Percentiles rank a stretch among this genome's conserved stretches.
Evolutionary conservation across 306 rosid genomes (phyloP).

Genomic region (Urtica urens): DNA sequence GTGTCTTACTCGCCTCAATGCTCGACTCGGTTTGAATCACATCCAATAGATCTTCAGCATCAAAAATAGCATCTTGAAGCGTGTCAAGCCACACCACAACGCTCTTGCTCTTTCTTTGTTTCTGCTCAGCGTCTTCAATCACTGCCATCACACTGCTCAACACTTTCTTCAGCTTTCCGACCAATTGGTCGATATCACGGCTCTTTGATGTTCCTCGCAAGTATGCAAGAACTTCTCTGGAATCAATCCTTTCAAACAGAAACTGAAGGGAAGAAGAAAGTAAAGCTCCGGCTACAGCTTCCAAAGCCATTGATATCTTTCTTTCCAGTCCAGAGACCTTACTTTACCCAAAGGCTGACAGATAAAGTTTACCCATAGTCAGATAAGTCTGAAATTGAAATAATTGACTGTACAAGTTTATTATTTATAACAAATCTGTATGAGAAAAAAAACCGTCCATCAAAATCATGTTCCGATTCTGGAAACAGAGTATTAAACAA

Average conservation of each 20-base stretch:
- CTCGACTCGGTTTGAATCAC: neutral
- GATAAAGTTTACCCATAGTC: too few relatives aligned
- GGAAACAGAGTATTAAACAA: too few relatives aligned
- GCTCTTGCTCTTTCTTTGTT: neutral
- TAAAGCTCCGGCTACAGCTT: conserved; percentile 23
- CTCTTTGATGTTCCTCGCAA: neutral
- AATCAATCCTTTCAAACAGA: conserved; percentile 13
- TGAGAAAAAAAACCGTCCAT: too few relatives aligned
- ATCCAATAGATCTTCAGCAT: conserved; percentile 2
- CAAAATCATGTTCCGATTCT: too few relatives aligned
- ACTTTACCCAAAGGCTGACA: too few relatives aligned
- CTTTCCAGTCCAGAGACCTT: too few relatives aligned
- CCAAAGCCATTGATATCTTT: too few relatives aligned
- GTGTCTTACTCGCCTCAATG: neutral
- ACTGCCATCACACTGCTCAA: neutral
- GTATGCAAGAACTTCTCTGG: conserved; percentile 1
- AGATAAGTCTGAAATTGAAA: too few relatives aligned
- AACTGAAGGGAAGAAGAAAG: conserved; percentile 28
- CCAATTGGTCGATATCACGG: neutral
- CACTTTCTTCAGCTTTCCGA: neutral
- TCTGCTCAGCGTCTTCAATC: conserved; percentile 1
- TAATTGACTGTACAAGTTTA: too few relatives aligned
- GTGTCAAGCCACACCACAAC: conserved; percentile 3
- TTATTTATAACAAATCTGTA: too few relatives aligned
- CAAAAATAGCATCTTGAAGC: neutral